Evolutionary conservation across 768 basidiomycete species (phyloP).

Genomic region (Lentinula boryana): DNA sequence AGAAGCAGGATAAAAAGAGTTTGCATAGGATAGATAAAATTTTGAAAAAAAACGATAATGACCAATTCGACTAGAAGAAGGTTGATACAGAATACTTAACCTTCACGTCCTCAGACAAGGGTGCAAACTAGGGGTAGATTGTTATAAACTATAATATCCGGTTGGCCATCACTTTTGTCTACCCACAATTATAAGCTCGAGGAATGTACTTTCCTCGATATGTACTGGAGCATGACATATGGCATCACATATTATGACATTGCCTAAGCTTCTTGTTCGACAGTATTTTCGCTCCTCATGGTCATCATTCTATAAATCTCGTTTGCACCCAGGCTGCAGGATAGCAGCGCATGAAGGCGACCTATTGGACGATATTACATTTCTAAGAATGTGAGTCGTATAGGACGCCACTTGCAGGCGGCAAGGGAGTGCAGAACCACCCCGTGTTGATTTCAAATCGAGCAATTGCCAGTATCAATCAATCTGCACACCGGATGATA

Average conservation of each 20-base stretch:
- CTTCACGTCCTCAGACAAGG: no score
- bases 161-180: not conserved
- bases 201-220: not conserved
- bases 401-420: no score
- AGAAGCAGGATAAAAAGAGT: no score
- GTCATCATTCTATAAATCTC: not conserved
- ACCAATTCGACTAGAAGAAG: no score
- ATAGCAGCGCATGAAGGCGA: not conserved
- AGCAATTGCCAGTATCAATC: no score
- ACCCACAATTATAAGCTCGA: slow-evolving; percentile 2
- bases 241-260: not conserved
- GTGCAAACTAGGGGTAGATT: no score
- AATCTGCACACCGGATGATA: no score
- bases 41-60: no score
- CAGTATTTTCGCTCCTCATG: not conserved
- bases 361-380: not conserved
- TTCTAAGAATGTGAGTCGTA: not conserved
- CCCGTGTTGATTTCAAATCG: no score
- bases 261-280: not conserved
- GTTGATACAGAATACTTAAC: no score
- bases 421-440: no score
- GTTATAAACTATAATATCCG: not conserved
- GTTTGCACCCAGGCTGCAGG: not conserved
- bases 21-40: no score
- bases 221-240: not conserved